Evolutionary conservation across 2,329 filamentous ascomycete species (phyloP).

Genomic region (Dryadomyces quercivorus): DNA sequence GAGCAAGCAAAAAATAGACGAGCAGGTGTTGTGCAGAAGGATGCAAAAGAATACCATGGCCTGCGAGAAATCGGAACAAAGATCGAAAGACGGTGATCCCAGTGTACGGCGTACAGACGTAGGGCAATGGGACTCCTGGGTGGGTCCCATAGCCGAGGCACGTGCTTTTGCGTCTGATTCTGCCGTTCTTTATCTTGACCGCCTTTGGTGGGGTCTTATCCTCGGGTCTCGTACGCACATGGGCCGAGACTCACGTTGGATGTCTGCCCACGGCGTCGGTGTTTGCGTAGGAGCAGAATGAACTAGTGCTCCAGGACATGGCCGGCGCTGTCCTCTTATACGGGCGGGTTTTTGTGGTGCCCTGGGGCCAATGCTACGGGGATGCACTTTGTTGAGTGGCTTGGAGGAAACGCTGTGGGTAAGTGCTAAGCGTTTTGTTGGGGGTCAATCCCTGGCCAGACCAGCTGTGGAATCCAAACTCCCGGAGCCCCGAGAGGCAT

Average conservation of each 20-base stretch:
- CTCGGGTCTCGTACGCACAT: not conserved
- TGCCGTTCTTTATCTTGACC: not conserved
- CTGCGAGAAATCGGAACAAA: not conserved
- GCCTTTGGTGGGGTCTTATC: not conserved
- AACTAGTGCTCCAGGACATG: not conserved
- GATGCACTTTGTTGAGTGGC: not conserved
- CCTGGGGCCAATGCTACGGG: not conserved
- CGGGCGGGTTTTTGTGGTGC: not conserved
- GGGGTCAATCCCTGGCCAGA: not conserved
- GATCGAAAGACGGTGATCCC: not conserved
- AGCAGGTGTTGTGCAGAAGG: not conserved
- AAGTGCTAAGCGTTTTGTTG: not conserved
- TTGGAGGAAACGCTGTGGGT: not conserved
- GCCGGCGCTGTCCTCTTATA: not conserved
- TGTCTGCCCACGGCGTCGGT: too few species aligned
- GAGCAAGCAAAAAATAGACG: not conserved
- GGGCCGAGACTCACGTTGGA: not conserved
- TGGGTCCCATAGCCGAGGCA: not conserved
- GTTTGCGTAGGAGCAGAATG: too few species aligned
- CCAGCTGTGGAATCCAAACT: too few species aligned
- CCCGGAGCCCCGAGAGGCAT: too few species aligned
- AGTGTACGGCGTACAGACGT: not conserved
- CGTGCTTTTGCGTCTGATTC: not conserved
- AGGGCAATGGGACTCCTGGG: not conserved
- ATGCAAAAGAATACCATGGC: not conserved